Evolutionary conservation across 1,284 basidiomycete genomes (phyloP).

Genomic region (Moesziomyces sp.): DNA sequence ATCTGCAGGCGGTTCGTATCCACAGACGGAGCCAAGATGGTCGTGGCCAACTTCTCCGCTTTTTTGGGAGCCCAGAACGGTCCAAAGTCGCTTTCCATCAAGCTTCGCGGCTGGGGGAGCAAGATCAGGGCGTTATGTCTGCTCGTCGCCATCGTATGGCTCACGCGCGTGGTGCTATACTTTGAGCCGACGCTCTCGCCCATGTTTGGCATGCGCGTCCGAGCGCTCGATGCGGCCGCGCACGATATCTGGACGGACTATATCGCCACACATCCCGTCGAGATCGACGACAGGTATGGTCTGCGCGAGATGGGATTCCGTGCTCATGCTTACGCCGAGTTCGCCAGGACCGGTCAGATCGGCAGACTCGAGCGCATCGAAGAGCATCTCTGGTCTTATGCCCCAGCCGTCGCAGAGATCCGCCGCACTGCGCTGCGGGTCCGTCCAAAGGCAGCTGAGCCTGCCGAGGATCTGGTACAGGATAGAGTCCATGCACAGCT

Average conservation of each 20-base stretch:
- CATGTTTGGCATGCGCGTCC: constrained; percentile 22
- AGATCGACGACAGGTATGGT: constrained; percentile 38
- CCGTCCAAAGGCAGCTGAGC: background rate
- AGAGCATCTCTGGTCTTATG: constrained; percentile 30
- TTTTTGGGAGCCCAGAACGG: background rate
- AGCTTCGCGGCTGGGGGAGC: constrained; percentile 4
- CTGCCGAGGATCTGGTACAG: constrained; percentile 2
- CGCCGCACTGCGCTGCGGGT: constrained; percentile 18
- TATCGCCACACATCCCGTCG: constrained; percentile 34
- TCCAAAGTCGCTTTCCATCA: constrained; percentile 3
- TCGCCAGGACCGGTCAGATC: constrained; percentile 24
- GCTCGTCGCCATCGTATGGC: constrained; percentile 10
- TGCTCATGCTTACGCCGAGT: constrained; percentile 35
- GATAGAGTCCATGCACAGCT: constrained; percentile 15
- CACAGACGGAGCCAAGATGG: constrained; percentile 3
- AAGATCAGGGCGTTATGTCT: constrained; percentile 22
- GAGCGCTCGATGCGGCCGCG: constrained; percentile 27
- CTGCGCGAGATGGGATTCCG: constrained; percentile 49
- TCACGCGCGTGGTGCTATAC: constrained; percentile 16
- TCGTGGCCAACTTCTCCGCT: constrained; percentile 13
- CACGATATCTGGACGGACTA: constrained; percentile 42
- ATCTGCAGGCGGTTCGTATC: no score
- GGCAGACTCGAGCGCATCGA: constrained; percentile 32
- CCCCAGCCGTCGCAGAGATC: constrained; percentile 28
- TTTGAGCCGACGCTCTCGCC: constrained; percentile 36